These are phyloP conservation scores for Raddia distichophylla DNA, from an alignment of 176 grass and related monocot species.

Conservation along the genomic window DNA sequence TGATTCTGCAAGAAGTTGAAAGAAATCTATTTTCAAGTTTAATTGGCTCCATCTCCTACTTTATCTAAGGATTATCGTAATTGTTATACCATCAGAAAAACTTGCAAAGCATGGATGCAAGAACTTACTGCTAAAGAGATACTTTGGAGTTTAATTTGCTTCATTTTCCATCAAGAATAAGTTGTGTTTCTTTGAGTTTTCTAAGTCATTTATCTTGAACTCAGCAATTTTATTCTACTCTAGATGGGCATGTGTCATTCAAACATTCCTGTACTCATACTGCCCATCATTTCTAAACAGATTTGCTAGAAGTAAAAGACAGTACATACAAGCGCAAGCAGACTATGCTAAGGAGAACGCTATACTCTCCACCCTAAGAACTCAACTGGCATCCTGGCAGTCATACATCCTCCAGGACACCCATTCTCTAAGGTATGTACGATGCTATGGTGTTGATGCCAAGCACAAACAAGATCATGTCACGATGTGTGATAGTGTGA, in stretches of 20 bases:
- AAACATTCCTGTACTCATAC: conserved; percentile 28
- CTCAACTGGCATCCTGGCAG: conserved; percentile 44
- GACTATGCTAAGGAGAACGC: conserved; percentile 48
- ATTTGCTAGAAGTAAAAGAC: conserved; percentile 53
- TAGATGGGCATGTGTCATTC: neutral
- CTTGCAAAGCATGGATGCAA: too few relatives aligned
- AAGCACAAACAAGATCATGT: too few relatives aligned
- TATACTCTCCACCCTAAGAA: conserved; percentile 38
- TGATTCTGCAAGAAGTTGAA: conserved; percentile 9
- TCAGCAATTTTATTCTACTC: conserved; percentile 20
- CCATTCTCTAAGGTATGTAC: conserved; percentile 49
- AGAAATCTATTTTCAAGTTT: neutral
- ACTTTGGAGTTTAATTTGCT: too few relatives aligned
- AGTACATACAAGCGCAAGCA: conserved; percentile 49
- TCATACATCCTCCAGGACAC: conserved; percentile 47
- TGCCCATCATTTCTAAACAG: conserved; percentile 35
- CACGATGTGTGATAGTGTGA: too few relatives aligned
- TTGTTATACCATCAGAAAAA: too few relatives aligned
- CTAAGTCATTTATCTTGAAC: neutral
- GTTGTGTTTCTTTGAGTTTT: neutral
- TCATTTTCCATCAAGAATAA: too few relatives aligned
- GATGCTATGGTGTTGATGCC: too few relatives aligned
- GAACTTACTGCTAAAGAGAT: too few relatives aligned
- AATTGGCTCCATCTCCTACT: neutral
- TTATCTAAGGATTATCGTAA: neutral